Percentiles rank a stretch among this genome's conserved stretches.
These are phyloP conservation scores for Chloranthus sessilifolius DNA, from an alignment of 164 flowering plant genomes.

Conservation along the genomic window DNA sequence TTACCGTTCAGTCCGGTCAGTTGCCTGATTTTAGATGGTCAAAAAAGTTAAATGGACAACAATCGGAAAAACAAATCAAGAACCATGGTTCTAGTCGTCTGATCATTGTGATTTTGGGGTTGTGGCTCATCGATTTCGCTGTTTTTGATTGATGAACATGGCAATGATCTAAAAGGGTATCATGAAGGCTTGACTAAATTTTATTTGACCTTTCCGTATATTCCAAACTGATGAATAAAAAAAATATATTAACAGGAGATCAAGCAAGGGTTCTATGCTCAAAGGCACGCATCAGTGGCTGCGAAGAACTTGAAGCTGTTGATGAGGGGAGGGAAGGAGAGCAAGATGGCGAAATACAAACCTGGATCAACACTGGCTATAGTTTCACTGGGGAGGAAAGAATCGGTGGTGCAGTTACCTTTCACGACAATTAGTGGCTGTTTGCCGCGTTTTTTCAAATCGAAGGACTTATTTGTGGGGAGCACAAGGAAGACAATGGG, in stretches of 20 bases:
- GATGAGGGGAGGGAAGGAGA: conserved; percentile 47
- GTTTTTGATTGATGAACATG: too few species aligned
- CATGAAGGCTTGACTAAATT: too few species aligned
- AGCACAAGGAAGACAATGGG: conserved; percentile 71
- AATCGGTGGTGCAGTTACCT: conserved; percentile 69
- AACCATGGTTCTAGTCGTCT: too few species aligned
- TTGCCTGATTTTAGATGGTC: too few species aligned
- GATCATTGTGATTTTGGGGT: too few species aligned
- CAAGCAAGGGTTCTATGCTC: conserved; percentile 77
- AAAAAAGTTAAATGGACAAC: too few species aligned
- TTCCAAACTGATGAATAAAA: too few species aligned
- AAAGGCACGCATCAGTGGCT: conserved; percentile 49
- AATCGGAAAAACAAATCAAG: too few species aligned
- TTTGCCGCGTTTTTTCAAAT: conserved; percentile 70
- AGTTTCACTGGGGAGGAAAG: conserved; percentile 76
- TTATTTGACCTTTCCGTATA: too few species aligned
- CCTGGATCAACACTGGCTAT: conserved; percentile 39
- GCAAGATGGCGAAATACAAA: conserved; percentile 45
- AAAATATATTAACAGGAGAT: conserved; percentile 46
- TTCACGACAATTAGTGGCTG: conserved; percentile 46
- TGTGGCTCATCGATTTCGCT: too few species aligned
- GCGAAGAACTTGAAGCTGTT: conserved; percentile 67
- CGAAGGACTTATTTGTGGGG: conserved; percentile 73
- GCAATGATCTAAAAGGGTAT: too few species aligned
- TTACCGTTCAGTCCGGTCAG: too few species aligned